These are phyloP conservation scores for Phytophthora fragariaefolia DNA, from an alignment of 352 stramenopile species.

Conservation along the genomic window DNA sequence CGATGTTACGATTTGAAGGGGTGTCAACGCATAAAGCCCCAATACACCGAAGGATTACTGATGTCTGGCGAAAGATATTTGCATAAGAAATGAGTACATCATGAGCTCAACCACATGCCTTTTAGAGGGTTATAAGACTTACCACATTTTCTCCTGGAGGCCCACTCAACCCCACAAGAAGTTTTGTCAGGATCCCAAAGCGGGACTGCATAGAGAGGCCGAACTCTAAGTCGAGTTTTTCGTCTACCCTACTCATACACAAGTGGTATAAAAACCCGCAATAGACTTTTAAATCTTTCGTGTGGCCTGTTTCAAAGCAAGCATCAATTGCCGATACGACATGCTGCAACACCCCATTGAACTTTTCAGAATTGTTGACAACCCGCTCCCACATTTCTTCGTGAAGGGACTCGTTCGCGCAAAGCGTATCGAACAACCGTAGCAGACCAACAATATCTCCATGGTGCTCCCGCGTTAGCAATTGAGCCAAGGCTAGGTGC, in stretches of 20 bases:
- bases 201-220: slow-evolving; percentile 1
- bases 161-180: slow-evolving; percentile 13
- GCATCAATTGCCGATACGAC: slow-evolving; percentile 2
- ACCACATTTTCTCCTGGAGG: slow-evolving; percentile 2
- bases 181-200: slow-evolving; percentile 19
- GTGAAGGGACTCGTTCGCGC: slow-evolving; percentile 16
- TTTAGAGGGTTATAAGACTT: not conserved
- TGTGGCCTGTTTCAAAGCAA: slow-evolving; percentile 1
- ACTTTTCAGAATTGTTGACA: not conserved
- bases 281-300: slow-evolving; percentile 13
- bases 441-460: slow-evolving; percentile 16
- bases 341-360: slow-evolving; percentile 10
- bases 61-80: slow-evolving; percentile 1
- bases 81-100: not conserved
- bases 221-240: slow-evolving; percentile 13
- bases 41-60: slow-evolving; percentile 10
- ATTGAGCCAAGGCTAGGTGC: slow-evolving; percentile 7
- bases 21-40: slow-evolving; percentile 12
- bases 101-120: too few species aligned
- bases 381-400: slow-evolving; percentile 25
- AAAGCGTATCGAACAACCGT: slow-evolving; percentile 11
- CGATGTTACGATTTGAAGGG: slow-evolving; percentile 6
- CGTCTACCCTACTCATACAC: slow-evolving; percentile 8
- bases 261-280: slow-evolving; percentile 26
- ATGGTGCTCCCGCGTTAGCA: not conserved